phyloP scores from a whole-genome alignment of 495 filamentous ascomycete species.

The Bathelium albidoporum region DNA sequence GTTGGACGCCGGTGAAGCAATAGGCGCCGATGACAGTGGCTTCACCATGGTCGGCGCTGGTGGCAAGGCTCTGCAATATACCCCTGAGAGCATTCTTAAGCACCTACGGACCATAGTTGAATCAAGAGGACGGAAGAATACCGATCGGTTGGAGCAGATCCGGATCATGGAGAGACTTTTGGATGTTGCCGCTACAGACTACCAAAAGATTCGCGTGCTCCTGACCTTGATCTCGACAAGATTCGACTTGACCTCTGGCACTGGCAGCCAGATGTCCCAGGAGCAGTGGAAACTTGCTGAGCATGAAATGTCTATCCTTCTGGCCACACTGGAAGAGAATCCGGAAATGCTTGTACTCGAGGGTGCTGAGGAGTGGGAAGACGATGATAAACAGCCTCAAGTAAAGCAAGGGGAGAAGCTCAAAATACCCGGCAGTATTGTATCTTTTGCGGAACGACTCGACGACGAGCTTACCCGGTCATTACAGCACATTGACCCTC shows the following conservation, averaged over 20 bases:
- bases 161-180: constrained; percentile 91
- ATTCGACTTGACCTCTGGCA: constrained; percentile 81
- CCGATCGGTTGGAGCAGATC: constrained; percentile 89
- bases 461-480: constrained; percentile 97
- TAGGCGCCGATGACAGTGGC: constrained; percentile 58
- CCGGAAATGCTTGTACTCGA: constrained; percentile 72
- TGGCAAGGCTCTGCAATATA: constrained; percentile 78
- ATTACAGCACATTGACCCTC: constrained; percentile 91
- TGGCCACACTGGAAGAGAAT: constrained; percentile 69
- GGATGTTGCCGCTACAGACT: constrained; percentile 78
- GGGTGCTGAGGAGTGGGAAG: constrained; percentile 95
- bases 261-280: constrained; percentile 75
- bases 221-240: constrained; percentile 85
- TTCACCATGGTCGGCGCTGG: constrained; percentile 78
- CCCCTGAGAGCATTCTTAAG: constrained; percentile 96
- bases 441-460: constrained; percentile 88
- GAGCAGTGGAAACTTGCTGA: constrained; percentile 97
- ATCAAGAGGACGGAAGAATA: constrained; percentile 96
- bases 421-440: constrained; percentile 83
- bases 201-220: constrained; percentile 90
- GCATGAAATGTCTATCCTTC: constrained; percentile 64
- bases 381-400: constrained; percentile 84
- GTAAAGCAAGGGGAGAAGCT: constrained; percentile 61
- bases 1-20: constrained; percentile 31
- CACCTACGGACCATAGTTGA: constrained; percentile 87